These are phyloP conservation scores for Fraxinus angustifolia DNA, from an alignment of 305 asterid genomes.

Conservation along the genomic window DNA sequence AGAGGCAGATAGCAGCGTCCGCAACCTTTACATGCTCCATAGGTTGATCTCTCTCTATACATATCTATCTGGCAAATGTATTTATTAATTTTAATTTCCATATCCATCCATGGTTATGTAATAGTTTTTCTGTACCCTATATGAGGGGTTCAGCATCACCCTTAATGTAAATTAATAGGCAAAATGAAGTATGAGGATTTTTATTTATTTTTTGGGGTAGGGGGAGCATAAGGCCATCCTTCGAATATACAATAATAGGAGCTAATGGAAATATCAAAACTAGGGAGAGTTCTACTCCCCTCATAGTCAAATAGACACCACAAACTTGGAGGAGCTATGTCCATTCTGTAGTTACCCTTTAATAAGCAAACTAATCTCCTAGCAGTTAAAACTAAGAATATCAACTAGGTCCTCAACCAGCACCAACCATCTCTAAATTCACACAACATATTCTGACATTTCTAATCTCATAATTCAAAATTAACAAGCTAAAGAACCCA, in stretches of 20 bases:
- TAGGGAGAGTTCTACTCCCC: neutral
- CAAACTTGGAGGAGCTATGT: neutral
- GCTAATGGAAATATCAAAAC: neutral
- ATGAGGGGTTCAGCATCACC: neutral
- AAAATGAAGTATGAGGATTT: neutral
- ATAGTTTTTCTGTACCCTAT: neutral
- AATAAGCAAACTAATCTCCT: neutral
- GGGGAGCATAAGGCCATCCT: neutral
- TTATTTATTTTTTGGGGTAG: neutral
- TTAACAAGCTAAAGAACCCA: neutral
- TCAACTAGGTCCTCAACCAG: neutral
- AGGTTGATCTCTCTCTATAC: constrained; percentile 21
- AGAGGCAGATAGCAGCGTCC: constrained; percentile 38
- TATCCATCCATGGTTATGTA: neutral
- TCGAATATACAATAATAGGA: neutral
- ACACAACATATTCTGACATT: neutral
- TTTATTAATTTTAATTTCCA: neutral
- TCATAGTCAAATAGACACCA: neutral
- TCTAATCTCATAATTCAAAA: neutral
- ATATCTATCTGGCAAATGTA: neutral
- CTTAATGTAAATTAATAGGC: neutral
- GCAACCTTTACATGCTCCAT: constrained; percentile 42
- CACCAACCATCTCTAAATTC: neutral
- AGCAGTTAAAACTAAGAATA: neutral
- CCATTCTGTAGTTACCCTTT: neutral